A percentile compares a stretch with the other conserved stretches of the same genome.
Evolutionary conservation across 176 grass and related monocot genomes (phyloP).

Genomic region (Musa beccarii): DNA sequence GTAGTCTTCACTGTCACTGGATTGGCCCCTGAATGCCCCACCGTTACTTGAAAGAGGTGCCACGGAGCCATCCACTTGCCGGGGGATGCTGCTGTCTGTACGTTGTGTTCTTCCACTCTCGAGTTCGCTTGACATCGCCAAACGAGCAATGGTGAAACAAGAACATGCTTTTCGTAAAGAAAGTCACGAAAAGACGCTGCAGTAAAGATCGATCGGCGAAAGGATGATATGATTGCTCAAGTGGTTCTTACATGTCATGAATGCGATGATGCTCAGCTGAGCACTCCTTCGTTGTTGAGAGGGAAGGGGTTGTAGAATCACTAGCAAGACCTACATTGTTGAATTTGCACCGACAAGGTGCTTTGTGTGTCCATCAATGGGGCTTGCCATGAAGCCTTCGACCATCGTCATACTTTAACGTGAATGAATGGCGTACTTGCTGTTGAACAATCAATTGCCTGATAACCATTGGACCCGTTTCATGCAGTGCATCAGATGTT

Average conservation of each 20-base stretch:
- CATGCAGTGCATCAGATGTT: not conserved
- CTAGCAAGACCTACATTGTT: no score
- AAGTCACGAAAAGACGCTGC: not conserved
- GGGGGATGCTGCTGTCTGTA: not conserved
- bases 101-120: not conserved
- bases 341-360: no score
- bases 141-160: not conserved
- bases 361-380: not conserved
- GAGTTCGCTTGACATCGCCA: not conserved
- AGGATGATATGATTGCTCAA: no score
- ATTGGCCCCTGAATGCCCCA: not conserved
- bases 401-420: no score
- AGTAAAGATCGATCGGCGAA: not conserved
- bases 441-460: not conserved
- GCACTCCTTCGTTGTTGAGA: no score
- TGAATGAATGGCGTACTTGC: not conserved
- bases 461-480: not conserved
- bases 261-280: no score
- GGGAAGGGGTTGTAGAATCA: no score
- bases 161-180: not conserved
- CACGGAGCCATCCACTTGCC: not conserved
- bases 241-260: no score
- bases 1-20: not conserved
- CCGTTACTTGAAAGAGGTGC: not conserved
- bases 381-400: no score